Percentiles rank a stretch among this genome's conserved stretches.
These are phyloP conservation scores for Meripilus lineatus DNA, from an alignment of 1,284 basidiomycete genomes.

Conservation along the genomic window DNA sequence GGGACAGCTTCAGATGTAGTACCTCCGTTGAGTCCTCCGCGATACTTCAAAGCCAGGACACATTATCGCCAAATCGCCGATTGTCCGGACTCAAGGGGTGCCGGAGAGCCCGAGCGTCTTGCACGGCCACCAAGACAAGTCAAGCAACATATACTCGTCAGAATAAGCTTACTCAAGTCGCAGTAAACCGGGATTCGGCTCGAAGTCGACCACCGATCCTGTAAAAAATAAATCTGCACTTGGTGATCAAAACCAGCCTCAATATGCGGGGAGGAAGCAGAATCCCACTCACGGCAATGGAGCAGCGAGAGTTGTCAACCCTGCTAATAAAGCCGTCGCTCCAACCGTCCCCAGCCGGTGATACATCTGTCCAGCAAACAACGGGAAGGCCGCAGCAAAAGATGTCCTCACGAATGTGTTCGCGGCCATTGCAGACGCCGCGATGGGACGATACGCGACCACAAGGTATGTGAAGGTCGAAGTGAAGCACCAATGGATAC, in stretches of 20 bases:
- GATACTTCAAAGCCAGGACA: too few species aligned
- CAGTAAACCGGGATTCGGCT: conserved; percentile 31
- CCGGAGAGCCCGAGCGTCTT: too few species aligned
- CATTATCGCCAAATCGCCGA: too few species aligned
- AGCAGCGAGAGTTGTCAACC: conserved; percentile 60
- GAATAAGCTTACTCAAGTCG: too few species aligned
- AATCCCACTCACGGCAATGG: conserved; percentile 66
- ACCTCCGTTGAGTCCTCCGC: too few species aligned
- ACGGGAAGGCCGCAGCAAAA: conserved; percentile 71
- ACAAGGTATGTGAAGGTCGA: conserved; percentile 71
- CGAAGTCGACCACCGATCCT: conserved; percentile 36
- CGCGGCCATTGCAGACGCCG: conserved; percentile 72
- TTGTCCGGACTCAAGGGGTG: too few species aligned
- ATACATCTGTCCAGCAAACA: conserved; percentile 64
- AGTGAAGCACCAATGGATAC: conserved; percentile 58
- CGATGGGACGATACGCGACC: conserved; percentile 71
- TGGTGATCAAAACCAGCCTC: background rate
- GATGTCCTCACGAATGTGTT: conserved; percentile 63
- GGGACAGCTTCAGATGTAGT: too few species aligned
- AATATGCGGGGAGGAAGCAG: background rate
- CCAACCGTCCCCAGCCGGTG: conserved; percentile 62
- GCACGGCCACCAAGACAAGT: too few species aligned
- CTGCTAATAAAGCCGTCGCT: conserved; percentile 69
- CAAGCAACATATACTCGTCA: too few species aligned
- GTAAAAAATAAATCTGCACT: conserved; percentile 37